These are phyloP conservation scores for Ganoderma resinaceum DNA, from an alignment of 1,284 basidiomycete genomes.

Conservation along the genomic window DNA sequence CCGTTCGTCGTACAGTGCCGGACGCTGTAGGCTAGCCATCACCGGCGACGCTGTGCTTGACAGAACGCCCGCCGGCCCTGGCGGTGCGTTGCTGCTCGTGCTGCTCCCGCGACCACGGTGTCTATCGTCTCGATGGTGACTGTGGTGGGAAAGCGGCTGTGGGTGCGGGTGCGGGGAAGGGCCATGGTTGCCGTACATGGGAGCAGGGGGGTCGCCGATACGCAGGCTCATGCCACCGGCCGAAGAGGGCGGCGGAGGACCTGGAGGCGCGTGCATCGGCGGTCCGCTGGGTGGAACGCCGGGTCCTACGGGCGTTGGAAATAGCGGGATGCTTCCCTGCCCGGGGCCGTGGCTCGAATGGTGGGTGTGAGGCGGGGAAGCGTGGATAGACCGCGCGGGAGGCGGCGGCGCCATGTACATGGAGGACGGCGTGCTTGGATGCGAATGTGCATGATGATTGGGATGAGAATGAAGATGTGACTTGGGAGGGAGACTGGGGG, in stretches of 20 bases:
- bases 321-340: conserved; percentile 34
- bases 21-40: conserved; percentile 42
- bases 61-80: conserved; percentile 21
- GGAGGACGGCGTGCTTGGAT: conserved; percentile 32
- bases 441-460: conserved; percentile 28
- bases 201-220: conserved; percentile 37
- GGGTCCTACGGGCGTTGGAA: conserved; percentile 37
- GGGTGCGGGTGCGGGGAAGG: conserved; percentile 20
- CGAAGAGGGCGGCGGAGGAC: conserved; percentile 15
- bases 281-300: conserved; percentile 29
- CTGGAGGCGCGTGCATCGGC: conserved; percentile 23
- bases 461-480: conserved; percentile 4
- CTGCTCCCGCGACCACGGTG: conserved; percentile 29
- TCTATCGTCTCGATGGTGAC: conserved; percentile 21
- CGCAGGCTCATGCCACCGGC: conserved; percentile 25
- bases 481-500: conserved; percentile 16
- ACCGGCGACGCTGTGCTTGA: conserved; percentile 33
- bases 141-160: conserved; percentile 26
- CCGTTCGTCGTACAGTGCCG: conserved; percentile 30
- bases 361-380: conserved; percentile 25
- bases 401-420: conserved; percentile 40
- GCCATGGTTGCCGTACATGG: conserved; percentile 38
- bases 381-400: conserved; percentile 19
- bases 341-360: conserved; percentile 27
- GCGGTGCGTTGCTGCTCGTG: conserved; percentile 18